phyloP scores from a whole-genome alignment of 225 moss, liverwort and hornwort genomes.

The Sphagnum tenellum region DNA sequence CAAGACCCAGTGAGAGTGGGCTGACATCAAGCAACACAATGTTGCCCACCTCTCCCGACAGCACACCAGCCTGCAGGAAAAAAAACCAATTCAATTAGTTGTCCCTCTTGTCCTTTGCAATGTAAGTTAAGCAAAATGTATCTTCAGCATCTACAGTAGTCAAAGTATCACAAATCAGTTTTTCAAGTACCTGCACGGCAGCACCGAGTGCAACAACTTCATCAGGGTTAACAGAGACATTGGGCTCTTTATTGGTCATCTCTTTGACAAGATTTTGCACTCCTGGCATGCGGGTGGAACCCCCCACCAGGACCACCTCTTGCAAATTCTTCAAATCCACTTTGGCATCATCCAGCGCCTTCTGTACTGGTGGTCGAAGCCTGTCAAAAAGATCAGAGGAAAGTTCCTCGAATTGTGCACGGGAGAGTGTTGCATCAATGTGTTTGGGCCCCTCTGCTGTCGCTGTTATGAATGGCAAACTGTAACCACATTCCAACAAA shows the following conservation, averaged over 20 bases:
- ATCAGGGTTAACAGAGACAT: constrained; percentile 81
- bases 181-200: constrained; percentile 58
- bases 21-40: constrained; percentile 69
- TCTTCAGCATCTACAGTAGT: too few relatives aligned
- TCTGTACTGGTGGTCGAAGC: constrained; percentile 45
- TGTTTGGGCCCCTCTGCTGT: constrained; percentile 91
- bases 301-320: constrained; percentile 90
- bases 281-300: constrained; percentile 87
- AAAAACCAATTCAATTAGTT: too few relatives aligned
- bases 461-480: constrained; percentile 85
- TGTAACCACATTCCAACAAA: constrained; percentile 16
- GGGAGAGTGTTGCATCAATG: constrained; percentile 61
- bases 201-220: constrained; percentile 93
- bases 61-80: too few relatives aligned
- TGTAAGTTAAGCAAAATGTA: too few relatives aligned
- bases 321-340: constrained; percentile 70
- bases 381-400: constrained; percentile 94
- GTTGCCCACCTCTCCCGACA: constrained; percentile 8
- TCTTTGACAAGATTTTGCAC: constrained; percentile 71
- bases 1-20: constrained; percentile 64
- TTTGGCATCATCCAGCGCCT: constrained; percentile 70
- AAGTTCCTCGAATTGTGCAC: constrained; percentile 83
- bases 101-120: too few relatives aligned
- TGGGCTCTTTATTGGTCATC: constrained; percentile 66
- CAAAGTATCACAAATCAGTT: too few relatives aligned